Evolutionary conservation across 108 stramenopile species (phyloP), one percentile per base, ranked within the genome.

Genomic region (Pseudonitzschia pungens): DNA sequence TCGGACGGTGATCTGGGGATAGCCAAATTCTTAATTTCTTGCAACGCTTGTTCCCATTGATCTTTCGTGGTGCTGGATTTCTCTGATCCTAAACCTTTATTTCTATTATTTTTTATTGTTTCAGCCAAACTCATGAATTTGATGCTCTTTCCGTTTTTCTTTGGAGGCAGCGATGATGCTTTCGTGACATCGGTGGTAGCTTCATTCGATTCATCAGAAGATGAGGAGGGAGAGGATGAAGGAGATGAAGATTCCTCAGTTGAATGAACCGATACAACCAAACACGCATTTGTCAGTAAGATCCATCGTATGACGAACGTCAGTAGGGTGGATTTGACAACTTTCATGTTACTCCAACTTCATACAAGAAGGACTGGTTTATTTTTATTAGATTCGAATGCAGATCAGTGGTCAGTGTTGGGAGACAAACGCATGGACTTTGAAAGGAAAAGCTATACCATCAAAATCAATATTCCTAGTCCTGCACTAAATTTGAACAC

Each of bases 31-130:
- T 70, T 75, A 26, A 90, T 90, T 59, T 90, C 89, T 31, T 86
- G 70, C 69, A 90, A 80, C 7, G 86, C 83, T 52, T 70, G 50
- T 54, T 78, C 51, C 89, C 89, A 90, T 64, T 86, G 78, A 40
- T 75, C 60, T 69, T 83, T 45, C 33, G 77, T 56, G 21, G 54
- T 55, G 54, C 2, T 24, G 2, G 24, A 42, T 28, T 62, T 78
- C 36, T 68, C 65, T 16, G 45, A 48, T 54, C 71, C 69, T 32
- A 56, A 45, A 0, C 21, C 45, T 53, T 76, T 70, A 18, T 62
- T 68, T 65, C 29, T 58, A 20, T 22, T 59, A 40, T 43, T 69
- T 50, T 59, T 76, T 28, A 76, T 76, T 14, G 68, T 69, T 52
- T 60, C 69, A 45, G 57, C 60, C 75, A 76, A 41, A 41, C 59